Percentiles rank a stretch among this genome's conserved stretches.
Evolutionary conservation across 148 eudicot genomes (phyloP).

Genomic region (Gaultheria prostrata): DNA sequence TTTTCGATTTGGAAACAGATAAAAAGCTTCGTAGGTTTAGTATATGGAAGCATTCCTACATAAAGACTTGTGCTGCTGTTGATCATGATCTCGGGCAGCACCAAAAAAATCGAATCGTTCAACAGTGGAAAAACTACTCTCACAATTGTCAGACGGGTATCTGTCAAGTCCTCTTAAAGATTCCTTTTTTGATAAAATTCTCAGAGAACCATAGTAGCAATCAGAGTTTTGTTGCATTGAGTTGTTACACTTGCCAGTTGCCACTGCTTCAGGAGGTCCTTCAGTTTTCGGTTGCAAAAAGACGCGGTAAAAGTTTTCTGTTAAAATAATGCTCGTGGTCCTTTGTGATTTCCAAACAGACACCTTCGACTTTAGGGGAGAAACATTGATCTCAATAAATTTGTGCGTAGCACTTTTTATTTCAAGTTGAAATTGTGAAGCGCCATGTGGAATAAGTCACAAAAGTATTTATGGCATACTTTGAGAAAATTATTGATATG

Average conservation of each 20-base stretch:
- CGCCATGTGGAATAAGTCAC: neutral
- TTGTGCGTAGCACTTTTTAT: neutral
- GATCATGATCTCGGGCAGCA: conserved; percentile 68
- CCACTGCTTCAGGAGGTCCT: neutral
- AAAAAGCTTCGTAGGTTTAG: conserved; percentile 54
- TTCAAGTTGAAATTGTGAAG: neutral
- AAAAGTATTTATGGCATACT: neutral
- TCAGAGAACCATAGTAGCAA: neutral
- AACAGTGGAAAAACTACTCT: conserved; percentile 87
- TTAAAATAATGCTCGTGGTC: too few species aligned
- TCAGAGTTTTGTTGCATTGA: neutral
- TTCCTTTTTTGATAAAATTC: neutral
- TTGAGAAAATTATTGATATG: neutral
- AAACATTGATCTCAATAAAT: too few species aligned
- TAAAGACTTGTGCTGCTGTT: conserved; percentile 73
- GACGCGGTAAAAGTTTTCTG: too few species aligned
- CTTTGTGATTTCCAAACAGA: too few species aligned
- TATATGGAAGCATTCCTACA: conserved; percentile 75
- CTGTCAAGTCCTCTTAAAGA: neutral
- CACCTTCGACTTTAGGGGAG: too few species aligned
- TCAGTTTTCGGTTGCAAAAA: neutral
- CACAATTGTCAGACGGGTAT: conserved; percentile 87
- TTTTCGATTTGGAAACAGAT: conserved; percentile 48
- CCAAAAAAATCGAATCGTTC: conserved; percentile 61
- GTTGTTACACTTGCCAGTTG: neutral